Percentiles rank a stretch among this genome's conserved stretches.
Conservation (phyloP, 2,329 filamentous ascomycete genomes). For the Elsinoe necatrix region DNA sequence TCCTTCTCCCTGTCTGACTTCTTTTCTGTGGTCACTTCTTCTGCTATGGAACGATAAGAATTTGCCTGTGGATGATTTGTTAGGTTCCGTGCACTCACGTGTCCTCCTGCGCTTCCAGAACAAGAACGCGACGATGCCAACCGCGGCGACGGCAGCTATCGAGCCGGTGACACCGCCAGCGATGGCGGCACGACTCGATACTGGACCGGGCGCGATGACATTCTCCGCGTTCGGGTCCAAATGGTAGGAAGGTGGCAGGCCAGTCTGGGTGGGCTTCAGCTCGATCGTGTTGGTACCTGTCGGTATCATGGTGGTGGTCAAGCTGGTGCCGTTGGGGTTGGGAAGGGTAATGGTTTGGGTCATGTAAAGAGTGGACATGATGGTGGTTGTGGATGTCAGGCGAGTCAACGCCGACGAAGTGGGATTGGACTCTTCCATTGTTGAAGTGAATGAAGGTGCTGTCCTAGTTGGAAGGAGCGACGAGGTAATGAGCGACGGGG, state of each 20-base stretch:
- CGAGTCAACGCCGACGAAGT: constrained; percentile 14
- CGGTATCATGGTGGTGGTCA: constrained; percentile 3
- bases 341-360: constrained; percentile 13
- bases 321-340: constrained; percentile 5
- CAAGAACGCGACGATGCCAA: constrained; percentile 14
- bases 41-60: constrained; percentile 2
- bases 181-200: constrained; percentile 12
- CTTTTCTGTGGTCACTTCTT: constrained; percentile 11
- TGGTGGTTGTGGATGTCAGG: constrained; percentile 13
- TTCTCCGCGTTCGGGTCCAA: constrained; percentile 8
- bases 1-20: constrained; percentile 11
- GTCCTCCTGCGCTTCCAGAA: constrained; percentile 15
- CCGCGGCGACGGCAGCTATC: constrained; percentile 14
- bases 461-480: constrained; percentile 13
- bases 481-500: constrained; percentile 16
- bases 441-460: constrained; percentile 1
- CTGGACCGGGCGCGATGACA: constrained; percentile 5
- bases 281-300: constrained; percentile 12
- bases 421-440: constrained; percentile 8
- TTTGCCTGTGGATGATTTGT: constrained; percentile 1
- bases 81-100: constrained; percentile 13
- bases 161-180: constrained; percentile 17
- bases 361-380: constrained; percentile 14
- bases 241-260: constrained; percentile 8
- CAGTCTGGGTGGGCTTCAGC: constrained; percentile 5